Conservation (phyloP, 169 alveolate species). For the Plasmodium chabaudi region DNA sequence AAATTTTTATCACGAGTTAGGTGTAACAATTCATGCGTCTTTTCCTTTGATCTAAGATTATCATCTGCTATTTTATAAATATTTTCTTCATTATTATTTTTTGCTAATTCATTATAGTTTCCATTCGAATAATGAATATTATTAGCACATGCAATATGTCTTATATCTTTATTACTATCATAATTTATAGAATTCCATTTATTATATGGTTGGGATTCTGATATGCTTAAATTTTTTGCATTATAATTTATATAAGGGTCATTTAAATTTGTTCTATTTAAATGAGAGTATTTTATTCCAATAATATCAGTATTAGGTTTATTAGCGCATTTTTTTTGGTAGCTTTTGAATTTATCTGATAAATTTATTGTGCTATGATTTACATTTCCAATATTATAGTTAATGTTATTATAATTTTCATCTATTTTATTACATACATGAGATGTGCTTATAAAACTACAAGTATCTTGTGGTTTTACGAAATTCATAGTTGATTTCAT, state of each 20-base stretch:
- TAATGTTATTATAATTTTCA: no score
- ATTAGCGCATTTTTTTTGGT: background rate
- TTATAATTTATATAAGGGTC: background rate
- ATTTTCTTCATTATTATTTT: background rate
- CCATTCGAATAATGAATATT: background rate
- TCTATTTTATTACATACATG: no score
- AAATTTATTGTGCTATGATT: no score
- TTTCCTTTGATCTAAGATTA: slow-evolving; percentile 1
- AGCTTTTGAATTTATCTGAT: no score
- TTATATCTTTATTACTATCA: background rate
- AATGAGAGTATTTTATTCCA: background rate
- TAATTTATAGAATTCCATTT: background rate
- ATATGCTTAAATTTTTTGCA: background rate
- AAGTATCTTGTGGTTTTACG: no score
- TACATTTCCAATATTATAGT: no score
- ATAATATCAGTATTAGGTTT: background rate
- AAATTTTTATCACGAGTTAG: background rate
- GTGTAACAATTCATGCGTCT: background rate
- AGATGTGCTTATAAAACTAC: no score
- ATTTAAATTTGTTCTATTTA: slow-evolving; percentile 4
- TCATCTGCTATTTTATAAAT: background rate
- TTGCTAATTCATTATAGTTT: background rate
- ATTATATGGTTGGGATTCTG: background rate
- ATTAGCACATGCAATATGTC: background rate
- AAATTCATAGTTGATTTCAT: no score